Base-by-base conservation (phyloP, 805 yeast genomes). In the Sporopachydermia quercuum region DNA sequence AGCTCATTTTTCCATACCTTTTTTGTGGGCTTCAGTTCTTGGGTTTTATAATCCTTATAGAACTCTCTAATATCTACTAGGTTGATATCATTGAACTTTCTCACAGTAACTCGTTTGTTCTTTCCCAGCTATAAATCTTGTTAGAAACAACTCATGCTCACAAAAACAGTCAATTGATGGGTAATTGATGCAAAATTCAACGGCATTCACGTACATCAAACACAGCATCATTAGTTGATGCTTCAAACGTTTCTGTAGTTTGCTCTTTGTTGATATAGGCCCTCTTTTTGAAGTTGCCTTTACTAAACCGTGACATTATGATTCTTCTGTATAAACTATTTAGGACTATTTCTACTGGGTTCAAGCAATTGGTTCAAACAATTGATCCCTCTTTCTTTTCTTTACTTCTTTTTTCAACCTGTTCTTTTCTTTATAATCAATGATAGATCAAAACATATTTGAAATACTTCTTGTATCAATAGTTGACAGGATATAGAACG, bases 41-140 rank as follows among this genome's bases (percentile, higher is more conserved):
- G 74, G 5, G 63, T 60, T 3, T 63, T 56, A n/a, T 65, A 61
- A 39, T 74, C 71, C 37, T 62, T 62, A 53, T 80, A 81, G 58
- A 64, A 79, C 53, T 81, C 91, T 43, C 93, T 64, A 40, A 81
- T 78, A 49, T 81, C 89, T 15, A 81, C 71, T 44, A 81, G 57
- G 30, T 66, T 72, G 40, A 65, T 58, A 35, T 71, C 71, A 39
- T 77, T 74, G 61, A 71, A 81, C 48, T 68, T 71, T 43, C 81
- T 66, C 6, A 81, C 79, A 0, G 81, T 73, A 18, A 78, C 78
- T 40, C 73, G 68, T 50, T 78, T 80, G 49, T 66, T 74, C 51
- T 65, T 66, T 3, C 72, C 71, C 34, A 66, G 53, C 56, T 66
- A 56, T 39, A 58, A 52, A 14, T 23, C 30, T 8, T 8, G 30